Evolutionary conservation across 768 basidiomycete genomes (phyloP), one percentile per base, ranked within the genome.

Genomic region (Pleurotus eryngii): DNA sequence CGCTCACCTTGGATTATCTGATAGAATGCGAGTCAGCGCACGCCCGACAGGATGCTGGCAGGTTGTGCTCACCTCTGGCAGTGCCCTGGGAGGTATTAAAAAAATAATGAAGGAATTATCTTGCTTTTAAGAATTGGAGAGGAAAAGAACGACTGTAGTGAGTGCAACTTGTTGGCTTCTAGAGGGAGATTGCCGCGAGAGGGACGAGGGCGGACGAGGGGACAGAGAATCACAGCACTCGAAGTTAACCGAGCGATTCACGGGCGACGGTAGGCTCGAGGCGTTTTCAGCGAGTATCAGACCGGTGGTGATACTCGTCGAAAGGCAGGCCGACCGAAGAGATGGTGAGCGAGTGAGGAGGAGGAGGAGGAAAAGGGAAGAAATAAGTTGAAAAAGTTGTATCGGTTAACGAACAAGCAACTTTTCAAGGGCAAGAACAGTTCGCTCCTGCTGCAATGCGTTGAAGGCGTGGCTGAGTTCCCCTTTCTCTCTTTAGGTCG

Each of bases 381-480:
- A 61, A 62, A 64, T 64, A 64, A 58, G 65, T 62, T 64, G 67
- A 70, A 71, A 76, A 71, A 70, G 69, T 71, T 74, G 74, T 70
- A 75, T 72, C 74, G 71, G 72, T 64, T 72, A 72, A 71, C 70
- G 73, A 73, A 74, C 72, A 69, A 66, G 68, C 70, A 74, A 75
- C 75, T 79, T 81, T 80, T 81, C 74, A 78, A 79, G 73, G 74
- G 72, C 72, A 74, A 73, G 65, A 72, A 66, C 67, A 68, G 67
- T 66, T 68, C 64, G 51, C 51, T 39, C 51, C 38, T 40, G n/a
- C 51, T 39, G 70, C 73, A 74, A 75, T 76, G 77, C 70, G 76
- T 71, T 70, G 70, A 74, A 78, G 73, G 74, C 76, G 76, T 81
- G 78, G 71, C 67, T 75, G 78, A 80, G 77, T 81, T 82, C 77